Conservation (phyloP, 2,329 filamentous ascomycete genomes). For the Stromatinia cepivora region DNA sequence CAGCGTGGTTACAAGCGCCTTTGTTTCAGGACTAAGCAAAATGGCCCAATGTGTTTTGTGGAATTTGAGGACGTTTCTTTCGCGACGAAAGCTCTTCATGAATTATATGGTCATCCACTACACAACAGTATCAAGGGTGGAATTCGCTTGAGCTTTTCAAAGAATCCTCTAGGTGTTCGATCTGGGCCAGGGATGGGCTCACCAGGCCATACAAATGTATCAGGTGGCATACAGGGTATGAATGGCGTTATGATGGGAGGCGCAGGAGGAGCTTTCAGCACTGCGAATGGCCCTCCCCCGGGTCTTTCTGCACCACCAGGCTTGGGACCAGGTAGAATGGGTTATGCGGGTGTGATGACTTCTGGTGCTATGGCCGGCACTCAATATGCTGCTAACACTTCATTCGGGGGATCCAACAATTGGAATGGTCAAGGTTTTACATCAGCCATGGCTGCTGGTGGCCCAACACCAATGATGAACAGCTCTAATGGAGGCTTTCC, state of each 20-base stretch:
- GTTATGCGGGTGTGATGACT: conserved; percentile 33
- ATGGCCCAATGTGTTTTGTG: conserved; percentile 98
- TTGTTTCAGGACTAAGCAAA: conserved; percentile 91
- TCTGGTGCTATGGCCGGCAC: conserved; percentile 32
- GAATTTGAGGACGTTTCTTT: conserved; percentile 94
- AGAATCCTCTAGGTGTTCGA: conserved; percentile 92
- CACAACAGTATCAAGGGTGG: conserved; percentile 94
- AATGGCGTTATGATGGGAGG: conserved; percentile 55
- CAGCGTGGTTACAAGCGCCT: conserved; percentile 93
- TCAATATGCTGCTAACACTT: conserved; percentile 32
- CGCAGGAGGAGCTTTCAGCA: conserved; percentile 37
- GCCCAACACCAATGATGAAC: conserved; percentile 36
- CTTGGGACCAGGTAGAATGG: conserved; percentile 47
- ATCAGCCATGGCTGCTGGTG: conserved; percentile 39
- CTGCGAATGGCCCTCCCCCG: conserved; percentile 69
- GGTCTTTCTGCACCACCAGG: conserved; percentile 77
- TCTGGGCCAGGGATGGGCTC: conserved; percentile 59
- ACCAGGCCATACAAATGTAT: conserved; percentile 46
- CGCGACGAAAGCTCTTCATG: conserved; percentile 85
- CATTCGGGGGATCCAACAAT: conserved; percentile 36
- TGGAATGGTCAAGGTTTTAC: conserved; percentile 37
- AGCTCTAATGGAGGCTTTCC: conserved; percentile 38
- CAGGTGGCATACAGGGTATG: conserved; percentile 53
- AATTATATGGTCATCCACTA: conserved; percentile 82
- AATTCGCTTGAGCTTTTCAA: conserved; percentile 93